A percentile compares a stretch with the other conserved stretches of the same genome.
Evolutionary conservation across 257 asterid species (phyloP).

Genomic region (Scutellaria galericulata): DNA sequence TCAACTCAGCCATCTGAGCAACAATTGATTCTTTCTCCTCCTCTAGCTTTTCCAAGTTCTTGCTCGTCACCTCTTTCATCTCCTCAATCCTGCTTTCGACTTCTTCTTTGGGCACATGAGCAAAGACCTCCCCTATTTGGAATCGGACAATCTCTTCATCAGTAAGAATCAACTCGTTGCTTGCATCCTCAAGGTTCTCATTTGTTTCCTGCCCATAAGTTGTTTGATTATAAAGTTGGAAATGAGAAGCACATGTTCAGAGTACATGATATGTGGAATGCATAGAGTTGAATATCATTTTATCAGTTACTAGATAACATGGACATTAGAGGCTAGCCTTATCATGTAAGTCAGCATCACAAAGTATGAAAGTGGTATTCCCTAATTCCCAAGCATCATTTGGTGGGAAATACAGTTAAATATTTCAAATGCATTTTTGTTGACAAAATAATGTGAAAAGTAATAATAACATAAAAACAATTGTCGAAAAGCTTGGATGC

Average conservation of each 20-base stretch:
- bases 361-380: neutral
- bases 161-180: conserved; percentile 86
- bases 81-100: conserved; percentile 86
- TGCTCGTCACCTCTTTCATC: conserved; percentile 69
- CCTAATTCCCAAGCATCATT: no score
- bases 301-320: neutral
- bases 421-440: conserved; percentile 4
- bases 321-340: neutral
- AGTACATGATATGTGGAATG: neutral
- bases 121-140: conserved; percentile 93
- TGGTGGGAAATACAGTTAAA: neutral
- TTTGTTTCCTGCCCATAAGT: conserved; percentile 65
- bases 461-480: neutral
- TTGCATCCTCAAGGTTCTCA: conserved; percentile 88
- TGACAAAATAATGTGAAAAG: neutral
- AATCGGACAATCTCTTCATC: conserved; percentile 88
- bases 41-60: conserved; percentile 70
- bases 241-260: neutral
- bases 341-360: neutral
- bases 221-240: neutral
- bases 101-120: conserved; percentile 81
- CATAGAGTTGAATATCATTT: neutral
- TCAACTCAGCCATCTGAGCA: conserved; percentile 79
- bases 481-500: conserved; percentile 15
- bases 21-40: conserved; percentile 75